Conservation (phyloP, 2,329 filamentous ascomycete genomes). For the Dothidotthia symphoricarpi region DNA sequence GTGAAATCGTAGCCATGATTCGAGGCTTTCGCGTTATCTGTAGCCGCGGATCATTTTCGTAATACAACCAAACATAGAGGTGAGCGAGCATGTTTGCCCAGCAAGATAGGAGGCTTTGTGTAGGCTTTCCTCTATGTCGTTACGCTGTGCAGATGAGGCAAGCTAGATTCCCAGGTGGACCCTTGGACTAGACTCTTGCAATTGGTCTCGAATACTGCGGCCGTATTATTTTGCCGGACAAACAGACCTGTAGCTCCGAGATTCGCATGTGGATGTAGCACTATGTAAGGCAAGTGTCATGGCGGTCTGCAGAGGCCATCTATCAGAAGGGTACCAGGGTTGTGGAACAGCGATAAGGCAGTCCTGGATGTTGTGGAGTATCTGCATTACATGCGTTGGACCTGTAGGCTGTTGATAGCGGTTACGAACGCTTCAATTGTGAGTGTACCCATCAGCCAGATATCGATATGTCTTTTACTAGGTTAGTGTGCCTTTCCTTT, state of each 20-base stretch:
- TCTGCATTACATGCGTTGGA: constrained; percentile 16
- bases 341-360: constrained; percentile 44
- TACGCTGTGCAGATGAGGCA: constrained; percentile 30
- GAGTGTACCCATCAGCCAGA: too few relatives aligned
- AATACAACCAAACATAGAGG: constrained; percentile 37
- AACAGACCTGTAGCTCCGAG: constrained; percentile 25
- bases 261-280: constrained; percentile 19
- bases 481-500: too few relatives aligned
- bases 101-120: constrained; percentile 30
- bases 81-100: constrained; percentile 29
- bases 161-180: constrained; percentile 36
- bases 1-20: constrained; percentile 30
- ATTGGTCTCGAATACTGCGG: constrained; percentile 20
- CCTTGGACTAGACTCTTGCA: constrained; percentile 19
- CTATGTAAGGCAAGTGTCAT: constrained; percentile 23
- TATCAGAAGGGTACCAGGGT: constrained; percentile 27
- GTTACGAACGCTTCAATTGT: constrained; percentile 1
- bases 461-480: too few relatives aligned
- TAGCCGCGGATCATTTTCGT: constrained; percentile 38
- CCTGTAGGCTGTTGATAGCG: constrained; percentile 27
- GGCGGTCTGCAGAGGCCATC: constrained; percentile 18
- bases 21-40: constrained; percentile 40
- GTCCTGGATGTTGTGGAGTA: constrained; percentile 21
- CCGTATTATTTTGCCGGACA: constrained; percentile 29
- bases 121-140: constrained; percentile 39